Conservation (phyloP, 805 yeast species). For the Hanseniaspora nectarophila region DNA sequence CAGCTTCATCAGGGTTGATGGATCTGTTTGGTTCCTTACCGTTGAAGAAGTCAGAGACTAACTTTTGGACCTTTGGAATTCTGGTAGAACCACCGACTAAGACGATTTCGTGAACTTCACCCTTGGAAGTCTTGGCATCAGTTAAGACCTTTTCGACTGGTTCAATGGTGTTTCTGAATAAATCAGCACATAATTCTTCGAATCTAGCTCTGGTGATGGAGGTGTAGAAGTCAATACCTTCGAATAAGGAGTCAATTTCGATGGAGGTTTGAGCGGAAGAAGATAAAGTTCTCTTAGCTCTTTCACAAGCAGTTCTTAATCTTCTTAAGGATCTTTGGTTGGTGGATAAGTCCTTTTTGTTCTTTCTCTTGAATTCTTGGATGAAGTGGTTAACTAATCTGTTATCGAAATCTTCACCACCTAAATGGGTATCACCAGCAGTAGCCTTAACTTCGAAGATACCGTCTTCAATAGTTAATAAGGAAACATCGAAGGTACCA, state of each 20-base stretch:
- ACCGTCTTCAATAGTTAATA: constrained; percentile 88
- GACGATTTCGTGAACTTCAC: constrained; percentile 86
- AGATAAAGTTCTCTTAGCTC: constrained; percentile 97
- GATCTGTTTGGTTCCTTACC: constrained; percentile 98
- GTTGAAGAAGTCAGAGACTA: constrained; percentile 93
- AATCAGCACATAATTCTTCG: constrained; percentile 93
- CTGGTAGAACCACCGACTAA: constrained; percentile 98
- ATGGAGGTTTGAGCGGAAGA: constrained; percentile 94
- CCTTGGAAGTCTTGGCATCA: constrained; percentile 87
- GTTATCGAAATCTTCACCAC: constrained; percentile 98
- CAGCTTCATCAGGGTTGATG: constrained; percentile 98
- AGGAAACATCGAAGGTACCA: constrained; percentile 97
- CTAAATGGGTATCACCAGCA: constrained; percentile 70
- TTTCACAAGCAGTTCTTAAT: constrained; percentile 97
- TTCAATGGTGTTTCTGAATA: constrained; percentile 87
- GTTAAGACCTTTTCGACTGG: constrained; percentile 94
- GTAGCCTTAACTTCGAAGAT: constrained; percentile 96
- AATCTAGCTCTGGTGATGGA: constrained; percentile 97
- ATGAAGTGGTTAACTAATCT: constrained; percentile 89
- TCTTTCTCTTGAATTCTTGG: constrained; percentile 93
- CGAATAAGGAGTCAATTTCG: constrained; percentile 91
- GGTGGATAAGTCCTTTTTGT: constrained; percentile 82
- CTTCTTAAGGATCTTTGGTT: constrained; percentile 98
- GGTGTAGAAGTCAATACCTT: constrained; percentile 96
- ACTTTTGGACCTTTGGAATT: constrained; percentile 96